These are phyloP conservation scores for Lojkania enalia DNA, from an alignment of 2,329 filamentous ascomycete genomes.

Conservation along the genomic window DNA sequence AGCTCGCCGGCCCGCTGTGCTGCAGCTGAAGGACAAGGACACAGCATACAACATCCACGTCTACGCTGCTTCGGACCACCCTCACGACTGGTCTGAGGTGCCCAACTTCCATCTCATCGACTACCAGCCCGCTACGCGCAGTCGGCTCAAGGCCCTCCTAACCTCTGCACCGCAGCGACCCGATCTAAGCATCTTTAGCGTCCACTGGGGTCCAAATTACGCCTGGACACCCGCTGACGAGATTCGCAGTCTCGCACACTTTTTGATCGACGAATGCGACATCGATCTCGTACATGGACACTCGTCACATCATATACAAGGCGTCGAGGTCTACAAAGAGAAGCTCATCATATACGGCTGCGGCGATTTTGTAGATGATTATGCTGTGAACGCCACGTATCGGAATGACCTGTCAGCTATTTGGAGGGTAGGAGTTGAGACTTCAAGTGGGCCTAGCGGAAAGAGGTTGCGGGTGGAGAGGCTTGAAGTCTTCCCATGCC, in stretches of 20 bases:
- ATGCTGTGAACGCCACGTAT: conserved; percentile 38
- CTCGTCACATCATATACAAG: conserved; percentile 48
- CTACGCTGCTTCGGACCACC: conserved; percentile 45
- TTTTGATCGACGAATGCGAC: conserved; percentile 46
- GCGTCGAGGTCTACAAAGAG: conserved; percentile 43
- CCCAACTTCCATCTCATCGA: conserved; percentile 45
- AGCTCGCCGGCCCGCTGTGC: conserved; percentile 31
- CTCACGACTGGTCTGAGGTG: conserved; percentile 35
- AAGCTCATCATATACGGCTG: conserved; percentile 47
- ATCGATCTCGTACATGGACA: conserved; percentile 49
- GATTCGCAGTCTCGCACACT: conserved; percentile 43
- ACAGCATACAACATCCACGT: conserved; percentile 31
- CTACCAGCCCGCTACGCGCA: conserved; percentile 30
- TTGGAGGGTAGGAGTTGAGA: conserved; percentile 42
- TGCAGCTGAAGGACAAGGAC: conserved; percentile 21
- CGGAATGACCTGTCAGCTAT: conserved; percentile 47
- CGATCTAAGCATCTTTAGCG: conserved; percentile 43
- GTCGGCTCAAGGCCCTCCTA: conserved; percentile 26
- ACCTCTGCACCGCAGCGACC: conserved; percentile 10
- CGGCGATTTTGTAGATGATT: conserved; percentile 51
- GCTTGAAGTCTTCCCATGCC: conserved; percentile 40
- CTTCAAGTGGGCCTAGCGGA: conserved; percentile 4
- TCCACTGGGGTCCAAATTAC: conserved; percentile 50
- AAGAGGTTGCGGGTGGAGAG: conserved; percentile 1
- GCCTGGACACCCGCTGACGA: conserved; percentile 36